Percentiles rank a stretch among this genome's conserved stretches.
These are phyloP conservation scores for Lindgomyces ingoldianus DNA, from an alignment of 495 filamentous ascomycete species.

Conservation along the genomic window DNA sequence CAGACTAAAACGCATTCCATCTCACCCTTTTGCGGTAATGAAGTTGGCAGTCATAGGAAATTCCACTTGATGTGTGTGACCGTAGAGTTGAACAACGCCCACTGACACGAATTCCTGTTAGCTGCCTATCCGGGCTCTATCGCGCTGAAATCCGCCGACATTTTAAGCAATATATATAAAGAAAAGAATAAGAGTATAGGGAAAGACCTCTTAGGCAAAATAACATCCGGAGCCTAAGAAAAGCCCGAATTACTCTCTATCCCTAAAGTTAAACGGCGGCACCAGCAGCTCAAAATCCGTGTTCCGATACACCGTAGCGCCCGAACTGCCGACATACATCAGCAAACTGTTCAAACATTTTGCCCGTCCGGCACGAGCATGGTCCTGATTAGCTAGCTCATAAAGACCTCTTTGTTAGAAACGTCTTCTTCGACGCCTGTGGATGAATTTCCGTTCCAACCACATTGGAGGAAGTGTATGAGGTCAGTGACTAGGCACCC, in stretches of 20 bases:
- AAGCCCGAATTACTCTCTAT: slow-evolving; percentile 51
- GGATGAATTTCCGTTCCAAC: slow-evolving; percentile 52
- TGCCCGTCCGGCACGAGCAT: slow-evolving; percentile 48
- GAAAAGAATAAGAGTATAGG: no score
- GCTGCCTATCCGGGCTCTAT: no score
- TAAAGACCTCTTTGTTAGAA: slow-evolving; percentile 55
- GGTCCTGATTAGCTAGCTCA: slow-evolving; percentile 54
- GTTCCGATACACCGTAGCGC: slow-evolving; percentile 38
- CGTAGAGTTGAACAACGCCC: slow-evolving; percentile 54
- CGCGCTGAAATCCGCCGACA: no score
- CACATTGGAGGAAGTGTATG: slow-evolving; percentile 58
- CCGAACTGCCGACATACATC: slow-evolving; percentile 41
- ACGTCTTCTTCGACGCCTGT: slow-evolving; percentile 45
- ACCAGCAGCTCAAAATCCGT: slow-evolving; percentile 41
- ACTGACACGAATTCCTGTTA: slow-evolving; percentile 43
- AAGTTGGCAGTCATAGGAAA: slow-evolving; percentile 62
- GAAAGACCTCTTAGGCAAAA: no score
- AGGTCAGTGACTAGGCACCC: slow-evolving; percentile 46
- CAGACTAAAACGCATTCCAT: slow-evolving; percentile 59
- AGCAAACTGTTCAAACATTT: slow-evolving; percentile 49
- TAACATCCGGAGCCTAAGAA: slow-evolving; percentile 56
- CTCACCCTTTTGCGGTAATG: slow-evolving; percentile 62
- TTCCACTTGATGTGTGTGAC: slow-evolving; percentile 58
- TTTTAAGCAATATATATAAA: no score
- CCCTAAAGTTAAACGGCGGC: slow-evolving; percentile 51